Conservation (phyloP, 495 filamentous ascomycete genomes). For the Antarctomyces pellizariae region DNA sequence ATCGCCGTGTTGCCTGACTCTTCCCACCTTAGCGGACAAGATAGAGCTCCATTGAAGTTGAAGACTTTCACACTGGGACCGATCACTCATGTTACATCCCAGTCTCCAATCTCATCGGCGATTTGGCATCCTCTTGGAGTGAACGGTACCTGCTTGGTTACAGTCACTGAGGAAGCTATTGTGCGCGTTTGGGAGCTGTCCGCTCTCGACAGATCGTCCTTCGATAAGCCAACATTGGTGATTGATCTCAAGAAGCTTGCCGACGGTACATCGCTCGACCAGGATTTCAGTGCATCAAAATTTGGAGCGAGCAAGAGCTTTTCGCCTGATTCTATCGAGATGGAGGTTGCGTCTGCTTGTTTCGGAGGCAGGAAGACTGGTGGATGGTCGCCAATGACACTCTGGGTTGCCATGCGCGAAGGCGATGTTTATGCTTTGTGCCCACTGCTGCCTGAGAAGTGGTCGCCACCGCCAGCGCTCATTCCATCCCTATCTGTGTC, state of each 20-base stretch:
- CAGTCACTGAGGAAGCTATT: slow-evolving; percentile 62
- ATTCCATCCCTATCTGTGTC: slow-evolving; percentile 56
- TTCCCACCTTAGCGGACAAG: slow-evolving; percentile 39
- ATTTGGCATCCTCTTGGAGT: slow-evolving; percentile 76
- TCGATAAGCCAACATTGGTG: slow-evolving; percentile 55
- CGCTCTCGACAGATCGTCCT: slow-evolving; percentile 54
- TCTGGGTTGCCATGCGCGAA: slow-evolving; percentile 75
- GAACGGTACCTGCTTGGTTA: slow-evolving; percentile 48
- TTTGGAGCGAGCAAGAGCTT: slow-evolving; percentile 55
- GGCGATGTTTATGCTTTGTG: slow-evolving; percentile 84
- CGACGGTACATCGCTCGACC: slow-evolving; percentile 49
- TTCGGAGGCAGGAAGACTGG: slow-evolving; percentile 58
- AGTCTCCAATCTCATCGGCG: slow-evolving; percentile 49
- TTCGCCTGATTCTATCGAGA: slow-evolving; percentile 61
- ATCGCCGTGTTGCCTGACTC: slow-evolving; percentile 57
- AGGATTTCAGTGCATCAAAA: slow-evolving; percentile 48
- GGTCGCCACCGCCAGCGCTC: slow-evolving; percentile 50
- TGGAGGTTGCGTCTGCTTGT: slow-evolving; percentile 69
- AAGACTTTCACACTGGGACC: slow-evolving; percentile 73
- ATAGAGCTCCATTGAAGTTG: slow-evolving; percentile 39
- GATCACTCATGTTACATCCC: slow-evolving; percentile 65
- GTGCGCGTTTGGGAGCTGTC: slow-evolving; percentile 78
- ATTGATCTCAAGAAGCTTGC: slow-evolving; percentile 65
- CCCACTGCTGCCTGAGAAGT: slow-evolving; percentile 59
- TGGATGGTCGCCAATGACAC: slow-evolving; percentile 74